Evolutionary conservation across 768 basidiomycete genomes (phyloP), one percentile per base, ranked within the genome.

Genomic region (Termitomyces sp.): DNA sequence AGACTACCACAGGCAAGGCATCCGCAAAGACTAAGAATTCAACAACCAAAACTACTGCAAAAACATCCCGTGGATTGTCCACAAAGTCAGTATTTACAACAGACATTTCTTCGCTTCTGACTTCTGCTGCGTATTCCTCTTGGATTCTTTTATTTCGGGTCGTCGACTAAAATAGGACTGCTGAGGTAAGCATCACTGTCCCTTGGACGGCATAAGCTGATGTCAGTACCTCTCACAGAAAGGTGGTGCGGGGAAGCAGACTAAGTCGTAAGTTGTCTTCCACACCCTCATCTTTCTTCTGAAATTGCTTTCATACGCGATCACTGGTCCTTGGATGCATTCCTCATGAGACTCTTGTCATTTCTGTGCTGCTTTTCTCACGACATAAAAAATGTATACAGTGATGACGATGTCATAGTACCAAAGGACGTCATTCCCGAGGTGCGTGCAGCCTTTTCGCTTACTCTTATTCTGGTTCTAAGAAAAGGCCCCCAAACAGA

Each of bases 321-420:
- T 52, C 22, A 18, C 46, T 62, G 63, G 66, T 67, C 67, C 62
- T 70, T 74, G 73, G 65, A 72, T 74, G 69, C 69, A 59, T 50
- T 20, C 68, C 71, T 67, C 79, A 88, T 90, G 87, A 78, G 68
- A 70, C 72, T 86, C 68, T 79, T 76, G 64, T 82, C 80, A 62
- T 69, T 87, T 41, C 69, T 86, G 68, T 87, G 86, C 71, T 88
- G 84, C 68, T 76, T 76, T 71, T 81, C 85, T 80, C 75, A 81
- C 73, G 70, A 74, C 65, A 58, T 74, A 62, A 74, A 76, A 69
- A 71, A 74, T 70, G 66, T 72, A 63, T 72, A 76, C 72, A 83
- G 83, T 66, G 77, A 82, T 65, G 78, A 76, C 59, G 74, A 75
- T 61, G 68, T 38, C 36, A 33, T 69, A 28, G 64, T 63, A 18